Evolutionary conservation across 2,329 filamentous ascomycete species (phyloP).

Genomic region (Talaromyces rugulosus): DNA sequence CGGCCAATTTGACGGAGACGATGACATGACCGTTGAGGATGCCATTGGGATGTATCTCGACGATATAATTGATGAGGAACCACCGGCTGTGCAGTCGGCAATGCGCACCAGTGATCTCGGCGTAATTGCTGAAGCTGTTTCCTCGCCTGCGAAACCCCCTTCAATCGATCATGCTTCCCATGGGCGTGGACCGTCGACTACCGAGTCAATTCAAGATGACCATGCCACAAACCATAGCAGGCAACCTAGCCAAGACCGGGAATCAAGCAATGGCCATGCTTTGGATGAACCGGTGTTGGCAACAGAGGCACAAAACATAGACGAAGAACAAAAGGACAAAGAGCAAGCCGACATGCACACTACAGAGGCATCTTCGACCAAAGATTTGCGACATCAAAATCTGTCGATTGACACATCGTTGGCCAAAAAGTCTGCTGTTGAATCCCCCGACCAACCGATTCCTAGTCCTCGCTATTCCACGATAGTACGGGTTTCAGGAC

Average conservation of each 20-base stretch:
- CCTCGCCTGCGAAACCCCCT: constrained; percentile 3
- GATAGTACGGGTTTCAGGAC: constrained; percentile 28
- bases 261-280: not conserved
- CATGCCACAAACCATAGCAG: not conserved
- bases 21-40: constrained; percentile 56
- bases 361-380: constrained; percentile 10
- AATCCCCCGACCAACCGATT: constrained; percentile 16
- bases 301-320: not conserved
- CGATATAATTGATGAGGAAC: constrained; percentile 49
- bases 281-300: not conserved
- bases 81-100: constrained; percentile 17
- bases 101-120: constrained; percentile 3
- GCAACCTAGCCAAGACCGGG: not conserved
- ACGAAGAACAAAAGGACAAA: not conserved
- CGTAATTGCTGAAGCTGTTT: constrained; percentile 9
- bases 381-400: constrained; percentile 5
- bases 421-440: not conserved
- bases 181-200: not conserved
- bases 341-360: constrained; percentile 4
- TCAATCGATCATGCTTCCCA: constrained; percentile 1
- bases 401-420: constrained; percentile 6
- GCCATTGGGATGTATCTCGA: constrained; percentile 59
- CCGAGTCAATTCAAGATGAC: not conserved
- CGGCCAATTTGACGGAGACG: constrained; percentile 56
- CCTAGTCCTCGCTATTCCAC: constrained; percentile 21